Base-by-base conservation (phyloP, 2,329 filamentous ascomycete genomes). In the Arthrobotrys pseudoclavata region DNA sequence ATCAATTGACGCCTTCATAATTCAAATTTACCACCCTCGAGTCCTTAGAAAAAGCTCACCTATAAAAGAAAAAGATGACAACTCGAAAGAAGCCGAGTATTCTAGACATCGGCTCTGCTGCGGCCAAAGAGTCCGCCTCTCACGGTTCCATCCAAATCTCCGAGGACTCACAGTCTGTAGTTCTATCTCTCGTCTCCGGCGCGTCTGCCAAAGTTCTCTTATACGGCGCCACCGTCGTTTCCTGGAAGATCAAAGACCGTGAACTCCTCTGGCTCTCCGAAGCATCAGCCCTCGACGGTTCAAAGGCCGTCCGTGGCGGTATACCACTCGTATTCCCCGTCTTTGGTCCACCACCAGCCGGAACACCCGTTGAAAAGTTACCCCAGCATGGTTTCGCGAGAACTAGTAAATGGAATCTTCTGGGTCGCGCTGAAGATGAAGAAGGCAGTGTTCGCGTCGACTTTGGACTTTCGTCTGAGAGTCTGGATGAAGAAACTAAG, bases 321-420 rank as follows among this genome's bases (percentile, higher is more conserved):
- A 93, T 98, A 81, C 95, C 95, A 3, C 85, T 98, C 63, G 94
- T 97, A 40, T 98, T 97, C 83, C 95, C 95, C 7, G 94, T 97
- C 37, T 99, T 99, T 83, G 96, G 96, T 31, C 91, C 91, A 47
- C 89, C 91, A 12, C 90, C 92, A 64, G 87, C 90, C 80, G 90
- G 94, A 84, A 89, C 91, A 80, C 87, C 91, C n/a, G 96, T 93
- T 29, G 89, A 89, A 63, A 86, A 89, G 80, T 91, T 99, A 26
- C 91, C 94, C 2, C 94, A 97, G 85, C 96, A 98, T 86, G 96
- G 96, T 80, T 97, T 99, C 84, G 96, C 95, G 45, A 93, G 96
- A 81, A 94, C 89, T 82, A 92, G 91, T 29, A 81, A 79, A 79
- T 99, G 96, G 96, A 94, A 98, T 84, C 97, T 96, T 83, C 87